phyloP scores from a whole-genome alignment of 345 rosid species.

The Eutrema yunnanense region DNA sequence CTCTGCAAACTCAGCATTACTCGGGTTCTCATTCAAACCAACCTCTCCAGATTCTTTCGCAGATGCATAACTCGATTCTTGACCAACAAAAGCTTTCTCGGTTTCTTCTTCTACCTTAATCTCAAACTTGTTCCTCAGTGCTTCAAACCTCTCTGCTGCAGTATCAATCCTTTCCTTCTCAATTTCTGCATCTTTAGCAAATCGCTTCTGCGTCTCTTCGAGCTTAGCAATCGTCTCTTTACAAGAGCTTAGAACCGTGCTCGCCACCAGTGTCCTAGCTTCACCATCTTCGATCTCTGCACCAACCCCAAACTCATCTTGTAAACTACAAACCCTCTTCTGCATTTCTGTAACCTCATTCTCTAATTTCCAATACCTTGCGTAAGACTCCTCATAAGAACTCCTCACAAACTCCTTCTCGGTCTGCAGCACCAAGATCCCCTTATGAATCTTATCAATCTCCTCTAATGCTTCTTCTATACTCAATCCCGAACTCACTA shows the following conservation, averaged over 20 bases:
- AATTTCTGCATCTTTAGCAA: constrained; percentile 41
- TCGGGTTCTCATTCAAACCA: constrained; percentile 20
- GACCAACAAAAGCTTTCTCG: neutral
- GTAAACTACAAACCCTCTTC: constrained; percentile 43
- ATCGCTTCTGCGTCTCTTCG: constrained; percentile 50
- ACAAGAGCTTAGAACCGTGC: constrained; percentile 70
- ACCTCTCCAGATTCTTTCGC: constrained; percentile 21
- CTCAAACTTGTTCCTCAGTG: constrained; percentile 37
- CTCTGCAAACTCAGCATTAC: constrained; percentile 40
- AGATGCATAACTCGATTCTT: constrained; percentile 10
- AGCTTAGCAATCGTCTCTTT: constrained; percentile 52
- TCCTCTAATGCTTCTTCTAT: constrained; percentile 50
- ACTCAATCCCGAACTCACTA: constrained; percentile 44
- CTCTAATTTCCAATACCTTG: constrained; percentile 52
- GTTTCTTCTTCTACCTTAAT: constrained; percentile 17
- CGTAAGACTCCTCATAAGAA: constrained; percentile 40
- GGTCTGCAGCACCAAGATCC: constrained; percentile 57
- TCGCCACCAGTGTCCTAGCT: constrained; percentile 67
- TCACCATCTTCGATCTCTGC: constrained; percentile 59
- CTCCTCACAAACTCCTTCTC: constrained; percentile 74
- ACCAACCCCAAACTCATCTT: constrained; percentile 67
- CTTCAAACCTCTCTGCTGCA: constrained; percentile 36
- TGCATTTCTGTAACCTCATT: constrained; percentile 50
- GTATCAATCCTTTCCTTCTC: constrained; percentile 44
- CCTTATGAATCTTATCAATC: constrained; percentile 64